Evolutionary conservation across 345 rosid species (phyloP).

Genomic region (Toxicodendron radicans): DNA sequence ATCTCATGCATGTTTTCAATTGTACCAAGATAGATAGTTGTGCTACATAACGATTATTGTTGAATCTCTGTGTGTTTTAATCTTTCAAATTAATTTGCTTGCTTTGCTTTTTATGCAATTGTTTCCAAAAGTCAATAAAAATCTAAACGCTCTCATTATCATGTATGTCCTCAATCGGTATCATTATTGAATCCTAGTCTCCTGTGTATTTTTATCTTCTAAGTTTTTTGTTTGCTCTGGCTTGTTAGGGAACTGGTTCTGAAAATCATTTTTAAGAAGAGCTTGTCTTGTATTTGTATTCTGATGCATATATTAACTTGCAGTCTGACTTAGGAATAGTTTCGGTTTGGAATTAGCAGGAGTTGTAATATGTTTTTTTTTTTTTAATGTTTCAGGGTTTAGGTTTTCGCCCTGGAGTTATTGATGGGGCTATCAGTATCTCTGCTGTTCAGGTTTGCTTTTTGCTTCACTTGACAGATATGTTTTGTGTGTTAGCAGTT

Average conservation of each 20-base stretch:
- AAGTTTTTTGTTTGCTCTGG: not conserved
- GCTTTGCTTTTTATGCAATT: too few species aligned
- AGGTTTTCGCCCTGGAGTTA: constrained; percentile 77
- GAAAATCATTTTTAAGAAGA: not conserved
- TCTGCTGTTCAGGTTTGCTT: constrained; percentile 84
- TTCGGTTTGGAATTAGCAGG: not conserved
- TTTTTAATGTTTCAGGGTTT: constrained; percentile 58
- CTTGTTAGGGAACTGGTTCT: not conserved
- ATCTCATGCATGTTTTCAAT: not conserved
- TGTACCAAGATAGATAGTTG: not conserved
- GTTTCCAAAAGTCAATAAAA: too few species aligned
- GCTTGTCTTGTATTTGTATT: not conserved
- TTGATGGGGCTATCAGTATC: constrained; percentile 95
- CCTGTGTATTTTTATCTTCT: not conserved
- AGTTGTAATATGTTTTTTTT: not conserved
- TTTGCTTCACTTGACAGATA: not conserved
- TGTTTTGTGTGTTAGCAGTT: not conserved
- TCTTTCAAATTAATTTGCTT: too few species aligned
- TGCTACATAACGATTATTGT: not conserved
- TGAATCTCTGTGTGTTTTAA: too few species aligned
- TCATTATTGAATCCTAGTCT: not conserved
- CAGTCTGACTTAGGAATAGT: not conserved
- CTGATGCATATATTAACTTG: not conserved
- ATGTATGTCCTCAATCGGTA: too few species aligned
- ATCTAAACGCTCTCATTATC: too few species aligned